These are phyloP conservation scores for Penicillium sp. DNA, from an alignment of 2,329 filamentous ascomycete genomes.

Conservation along the genomic window DNA sequence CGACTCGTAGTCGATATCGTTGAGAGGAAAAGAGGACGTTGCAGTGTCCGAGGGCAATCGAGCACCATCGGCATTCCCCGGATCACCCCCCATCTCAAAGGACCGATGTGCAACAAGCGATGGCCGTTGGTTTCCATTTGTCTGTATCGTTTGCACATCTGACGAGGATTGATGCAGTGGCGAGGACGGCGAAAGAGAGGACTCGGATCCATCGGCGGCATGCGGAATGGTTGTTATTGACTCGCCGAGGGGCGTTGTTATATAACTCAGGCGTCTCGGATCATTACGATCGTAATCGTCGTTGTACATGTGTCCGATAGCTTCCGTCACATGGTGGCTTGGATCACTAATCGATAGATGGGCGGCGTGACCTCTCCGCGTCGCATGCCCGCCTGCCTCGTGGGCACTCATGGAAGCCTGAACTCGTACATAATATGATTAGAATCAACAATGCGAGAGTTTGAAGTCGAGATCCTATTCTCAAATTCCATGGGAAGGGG, in stretches of 20 bases:
- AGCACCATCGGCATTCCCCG: conserved; percentile 56
- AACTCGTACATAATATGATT: conserved; percentile 6
- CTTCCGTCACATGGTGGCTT: conserved; percentile 90
- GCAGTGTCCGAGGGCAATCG: conserved; percentile 54
- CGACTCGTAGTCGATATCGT: conserved; percentile 84
- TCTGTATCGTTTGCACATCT: conserved; percentile 27
- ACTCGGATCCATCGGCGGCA: conserved; percentile 28
- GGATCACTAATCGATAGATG: conserved; percentile 77
- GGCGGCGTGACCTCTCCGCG: conserved; percentile 57
- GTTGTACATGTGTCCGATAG: conserved; percentile 87
- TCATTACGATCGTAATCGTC: conserved; percentile 63
- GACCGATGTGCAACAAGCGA: conserved; percentile 28
- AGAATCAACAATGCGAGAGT: conserved; percentile 1
- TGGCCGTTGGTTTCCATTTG: conserved; percentile 35
- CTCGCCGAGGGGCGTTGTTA: conserved; percentile 52
- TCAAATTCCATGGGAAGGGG: not conserved
- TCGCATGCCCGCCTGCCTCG: conserved; percentile 48
- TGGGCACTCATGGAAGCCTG: conserved; percentile 44
- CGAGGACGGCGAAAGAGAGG: conserved; percentile 28
- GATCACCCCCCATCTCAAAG: conserved; percentile 46
- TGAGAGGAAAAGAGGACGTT: conserved; percentile 67
- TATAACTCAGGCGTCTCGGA: conserved; percentile 72
- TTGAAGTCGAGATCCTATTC: not conserved
- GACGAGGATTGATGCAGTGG: conserved; percentile 36
- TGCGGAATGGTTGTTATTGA: conserved; percentile 42